These are phyloP conservation scores for Astragalus membranaceus DNA, from an alignment of 306 rosid genomes.

Conservation along the genomic window DNA sequence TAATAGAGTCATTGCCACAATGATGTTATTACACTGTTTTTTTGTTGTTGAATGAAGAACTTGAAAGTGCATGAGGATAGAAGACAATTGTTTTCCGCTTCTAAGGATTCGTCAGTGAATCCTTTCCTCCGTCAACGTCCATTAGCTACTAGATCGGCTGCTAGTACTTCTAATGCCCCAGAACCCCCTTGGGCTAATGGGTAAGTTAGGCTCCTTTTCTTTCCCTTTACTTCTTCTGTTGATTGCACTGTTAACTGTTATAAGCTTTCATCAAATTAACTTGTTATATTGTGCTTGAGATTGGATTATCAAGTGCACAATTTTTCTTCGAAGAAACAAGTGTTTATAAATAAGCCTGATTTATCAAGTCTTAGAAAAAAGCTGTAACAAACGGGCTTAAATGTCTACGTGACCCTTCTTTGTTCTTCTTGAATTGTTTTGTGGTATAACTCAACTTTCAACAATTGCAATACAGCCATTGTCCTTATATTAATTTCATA, in stretches of 20 bases:
- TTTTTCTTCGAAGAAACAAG: neutral
- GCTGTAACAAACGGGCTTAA: too few relatives aligned
- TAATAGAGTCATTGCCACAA: neutral
- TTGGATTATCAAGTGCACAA: neutral
- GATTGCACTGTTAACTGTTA: neutral
- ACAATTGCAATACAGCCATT: neutral
- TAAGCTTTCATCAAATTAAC: neutral
- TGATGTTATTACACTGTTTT: constrained; percentile 5
- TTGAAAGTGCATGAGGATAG: constrained; percentile 88
- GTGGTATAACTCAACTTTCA: neutral
- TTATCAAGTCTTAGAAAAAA: neutral
- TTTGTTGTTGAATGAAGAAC: constrained; percentile 46
- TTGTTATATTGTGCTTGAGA: neutral
- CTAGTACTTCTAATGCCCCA: constrained; percentile 63
- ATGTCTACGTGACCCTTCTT: neutral
- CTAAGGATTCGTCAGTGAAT: constrained; percentile 72
- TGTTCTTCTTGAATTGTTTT: constrained; percentile 1
- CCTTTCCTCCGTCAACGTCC: constrained; percentile 97
- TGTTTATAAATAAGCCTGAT: neutral
- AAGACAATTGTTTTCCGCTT: constrained; percentile 75
- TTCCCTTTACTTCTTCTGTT: neutral
- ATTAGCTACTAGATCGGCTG: constrained; percentile 63
- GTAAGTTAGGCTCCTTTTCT: constrained; percentile 35
- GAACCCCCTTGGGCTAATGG: constrained; percentile 90
- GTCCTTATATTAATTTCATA: neutral